A percentile compares a stretch with the other conserved stretches of the same genome.
Evolutionary conservation across 1,284 basidiomycete genomes (phyloP).

Genomic region (Rhodotorula sp.): DNA sequence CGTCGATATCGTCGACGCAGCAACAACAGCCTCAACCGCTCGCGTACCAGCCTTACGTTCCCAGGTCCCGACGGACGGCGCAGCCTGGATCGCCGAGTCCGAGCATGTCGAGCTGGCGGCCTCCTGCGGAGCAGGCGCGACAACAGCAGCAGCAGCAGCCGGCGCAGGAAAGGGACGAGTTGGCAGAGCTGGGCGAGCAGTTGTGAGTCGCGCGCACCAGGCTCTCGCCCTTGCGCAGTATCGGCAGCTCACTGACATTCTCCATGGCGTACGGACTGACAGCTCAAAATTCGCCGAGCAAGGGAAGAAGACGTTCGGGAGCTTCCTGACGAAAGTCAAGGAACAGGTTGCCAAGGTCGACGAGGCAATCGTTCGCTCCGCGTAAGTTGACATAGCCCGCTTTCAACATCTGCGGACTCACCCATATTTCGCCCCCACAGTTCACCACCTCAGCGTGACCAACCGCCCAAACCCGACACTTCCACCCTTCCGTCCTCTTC

Average conservation of each 20-base stretch:
- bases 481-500: not conserved
- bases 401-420: too few species aligned
- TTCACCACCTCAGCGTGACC: constrained; percentile 1
- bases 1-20: not conserved
- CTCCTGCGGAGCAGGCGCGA: not conserved
- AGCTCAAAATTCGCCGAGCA: constrained; percentile 38
- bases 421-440: not conserved
- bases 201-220: constrained; percentile 19
- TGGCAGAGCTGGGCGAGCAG: constrained; percentile 34
- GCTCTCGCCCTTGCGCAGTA: too few species aligned
- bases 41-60: constrained; percentile 33
- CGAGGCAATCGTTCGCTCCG: constrained; percentile 22
- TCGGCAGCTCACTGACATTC: not conserved
- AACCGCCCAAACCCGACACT: not conserved
- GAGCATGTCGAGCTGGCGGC: constrained; percentile 20
- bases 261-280: too few species aligned
- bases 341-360: constrained; percentile 30
- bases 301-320: constrained; percentile 33
- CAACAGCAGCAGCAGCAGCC: not conserved
- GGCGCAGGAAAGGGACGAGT: constrained; percentile 20
- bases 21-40: constrained; percentile 7
- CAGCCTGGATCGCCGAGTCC: not conserved
- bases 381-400: too few species aligned
- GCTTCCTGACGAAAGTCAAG: constrained; percentile 28
- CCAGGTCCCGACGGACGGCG: constrained; percentile 12